phyloP scores from a whole-genome alignment of 805 yeast genomes.

The Teunomyces tritomae region DNA sequence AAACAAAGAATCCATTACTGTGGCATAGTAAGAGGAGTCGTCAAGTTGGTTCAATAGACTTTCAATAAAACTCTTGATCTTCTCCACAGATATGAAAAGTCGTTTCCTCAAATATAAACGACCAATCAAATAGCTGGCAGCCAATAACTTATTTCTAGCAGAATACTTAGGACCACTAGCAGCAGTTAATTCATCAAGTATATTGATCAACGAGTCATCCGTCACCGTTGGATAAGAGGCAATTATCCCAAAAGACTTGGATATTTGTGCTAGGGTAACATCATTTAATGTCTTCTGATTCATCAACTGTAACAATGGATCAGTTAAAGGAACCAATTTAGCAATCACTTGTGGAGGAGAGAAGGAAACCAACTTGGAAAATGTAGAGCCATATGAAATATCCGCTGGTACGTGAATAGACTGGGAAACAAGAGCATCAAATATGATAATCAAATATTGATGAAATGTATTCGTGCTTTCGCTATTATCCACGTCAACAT shows the following conservation, averaged over 20 bases:
- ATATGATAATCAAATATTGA: constrained; percentile 28
- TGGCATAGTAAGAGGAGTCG: constrained; percentile 20
- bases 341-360: constrained; percentile 27
- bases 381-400: constrained; percentile 29
- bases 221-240: constrained; percentile 38
- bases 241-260: constrained; percentile 48
- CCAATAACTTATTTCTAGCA: constrained; percentile 22
- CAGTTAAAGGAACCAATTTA: constrained; percentile 14
- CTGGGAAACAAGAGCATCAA: constrained; percentile 30
- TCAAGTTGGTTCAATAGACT: constrained; percentile 9
- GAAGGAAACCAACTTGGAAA: constrained; percentile 32
- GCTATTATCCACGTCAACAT: constrained; percentile 7
- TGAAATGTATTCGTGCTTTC: constrained; percentile 10
- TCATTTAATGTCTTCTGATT: constrained; percentile 20
- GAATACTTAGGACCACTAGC: constrained; percentile 10
- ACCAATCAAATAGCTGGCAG: constrained; percentile 46
- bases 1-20: constrained; percentile 38
- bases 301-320: constrained; percentile 24
- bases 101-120: constrained; percentile 37
- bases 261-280: constrained; percentile 28
- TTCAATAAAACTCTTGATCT: constrained; percentile 4
- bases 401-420: constrained; percentile 15
- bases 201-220: constrained; percentile 4
- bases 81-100: constrained; percentile 1
- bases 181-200: constrained; percentile 8